A percentile compares a stretch with the other conserved stretches of the same genome.
Evolutionary conservation across 192 early-diverging fungal species (phyloP).

Genomic region (Linnemannia exigua): DNA sequence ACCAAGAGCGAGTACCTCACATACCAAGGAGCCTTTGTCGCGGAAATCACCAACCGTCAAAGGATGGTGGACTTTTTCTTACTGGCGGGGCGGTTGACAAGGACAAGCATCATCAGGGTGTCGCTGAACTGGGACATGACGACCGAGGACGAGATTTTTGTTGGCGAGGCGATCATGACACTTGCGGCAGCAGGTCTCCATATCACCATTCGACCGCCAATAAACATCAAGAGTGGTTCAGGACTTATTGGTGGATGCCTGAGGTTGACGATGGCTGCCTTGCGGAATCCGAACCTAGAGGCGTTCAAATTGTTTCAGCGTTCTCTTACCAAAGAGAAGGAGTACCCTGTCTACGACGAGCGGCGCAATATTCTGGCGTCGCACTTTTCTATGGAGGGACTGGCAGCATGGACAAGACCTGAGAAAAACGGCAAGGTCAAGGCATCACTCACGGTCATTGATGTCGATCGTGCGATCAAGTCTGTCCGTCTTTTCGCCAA

Average conservation of each 20-base stretch:
- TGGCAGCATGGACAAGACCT: neutral
- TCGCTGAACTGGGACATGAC: conserved; percentile 41
- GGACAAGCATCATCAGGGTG: neutral
- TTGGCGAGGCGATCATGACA: conserved; percentile 17
- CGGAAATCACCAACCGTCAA: conserved; percentile 16
- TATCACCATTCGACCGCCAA: neutral
- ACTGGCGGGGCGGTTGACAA: conserved; percentile 23
- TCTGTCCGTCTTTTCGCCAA: conserved; percentile 4
- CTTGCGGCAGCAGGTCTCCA: conserved; percentile 16
- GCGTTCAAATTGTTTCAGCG: neutral
- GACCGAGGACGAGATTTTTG: conserved; percentile 24
- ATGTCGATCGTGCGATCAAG: conserved; percentile 7
- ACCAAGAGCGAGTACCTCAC: conserved; percentile 8
- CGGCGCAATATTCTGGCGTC: neutral
- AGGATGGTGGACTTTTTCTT: conserved; percentile 14
- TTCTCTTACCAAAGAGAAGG: neutral
- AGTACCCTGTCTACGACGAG: neutral
- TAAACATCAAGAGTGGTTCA: neutral
- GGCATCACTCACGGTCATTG: conserved; percentile 4
- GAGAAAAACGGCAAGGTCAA: neutral
- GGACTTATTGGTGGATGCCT: neutral
- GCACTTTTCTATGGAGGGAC: neutral
- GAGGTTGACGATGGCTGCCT: neutral
- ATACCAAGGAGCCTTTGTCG: conserved; percentile 21
- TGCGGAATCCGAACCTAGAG: neutral